These are phyloP conservation scores for Solanum hybrid DNA, from an alignment of 305 asterid species.

Conservation along the genomic window DNA sequence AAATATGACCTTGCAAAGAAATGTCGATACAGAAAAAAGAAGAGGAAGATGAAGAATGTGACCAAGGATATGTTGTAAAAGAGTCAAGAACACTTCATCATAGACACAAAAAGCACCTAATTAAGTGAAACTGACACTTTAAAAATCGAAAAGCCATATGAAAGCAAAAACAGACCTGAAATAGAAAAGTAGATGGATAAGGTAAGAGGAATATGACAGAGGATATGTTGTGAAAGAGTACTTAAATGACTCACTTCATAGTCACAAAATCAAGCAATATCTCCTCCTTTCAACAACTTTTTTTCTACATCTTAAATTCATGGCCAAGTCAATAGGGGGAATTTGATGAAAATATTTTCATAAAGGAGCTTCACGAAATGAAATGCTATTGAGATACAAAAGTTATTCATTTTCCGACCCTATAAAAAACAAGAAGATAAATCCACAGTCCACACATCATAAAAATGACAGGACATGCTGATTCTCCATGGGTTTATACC, in stretches of 20 bases:
- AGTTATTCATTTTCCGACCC: neutral
- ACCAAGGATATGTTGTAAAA: neutral
- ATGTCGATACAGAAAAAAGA: neutral
- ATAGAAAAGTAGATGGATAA: neutral
- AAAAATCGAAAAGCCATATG: neutral
- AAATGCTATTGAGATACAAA: neutral
- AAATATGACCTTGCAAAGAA: too few relatives aligned
- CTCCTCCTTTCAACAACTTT: too few relatives aligned
- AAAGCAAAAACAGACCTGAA: neutral
- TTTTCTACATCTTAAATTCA: too few relatives aligned
- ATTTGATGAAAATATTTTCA: too few relatives aligned
- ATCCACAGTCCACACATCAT: neutral
- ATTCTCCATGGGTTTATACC: slow-evolving; percentile 23
- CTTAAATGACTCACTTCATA: neutral
- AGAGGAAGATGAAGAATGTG: neutral
- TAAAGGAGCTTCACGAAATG: neutral
- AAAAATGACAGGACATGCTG: slow-evolving; percentile 22
- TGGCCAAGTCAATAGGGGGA: too few relatives aligned
- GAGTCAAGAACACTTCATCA: neutral
- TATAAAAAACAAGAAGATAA: neutral
- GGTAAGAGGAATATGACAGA: neutral
- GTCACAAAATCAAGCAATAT: too few relatives aligned
- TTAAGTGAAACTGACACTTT: neutral
- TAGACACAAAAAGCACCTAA: neutral
- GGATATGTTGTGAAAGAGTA: neutral